Conservation (phyloP, 139 green algal genomes). For the Trebouxia sp. region DNA sequence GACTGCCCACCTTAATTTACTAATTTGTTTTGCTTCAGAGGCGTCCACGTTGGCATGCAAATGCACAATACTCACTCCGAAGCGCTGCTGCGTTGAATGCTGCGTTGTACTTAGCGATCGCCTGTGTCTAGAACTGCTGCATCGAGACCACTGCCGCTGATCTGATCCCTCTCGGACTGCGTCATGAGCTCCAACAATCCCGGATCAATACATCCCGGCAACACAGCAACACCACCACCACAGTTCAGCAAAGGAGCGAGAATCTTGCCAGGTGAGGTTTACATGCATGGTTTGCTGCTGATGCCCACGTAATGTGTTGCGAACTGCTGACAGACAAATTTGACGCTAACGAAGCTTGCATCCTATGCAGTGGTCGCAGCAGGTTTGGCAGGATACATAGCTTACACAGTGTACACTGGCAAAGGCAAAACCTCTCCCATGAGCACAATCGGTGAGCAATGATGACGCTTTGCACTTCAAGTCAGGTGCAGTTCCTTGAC, state of each 20-base stretch:
- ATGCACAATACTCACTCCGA: too few species aligned
- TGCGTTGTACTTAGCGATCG: too few species aligned
- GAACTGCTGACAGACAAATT: too few species aligned
- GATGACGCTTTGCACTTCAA: not conserved
- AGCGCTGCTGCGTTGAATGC: too few species aligned
- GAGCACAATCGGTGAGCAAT: slow-evolving; percentile 5
- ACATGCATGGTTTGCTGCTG: not conserved
- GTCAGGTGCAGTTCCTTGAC: not conserved
- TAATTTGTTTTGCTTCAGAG: too few species aligned
- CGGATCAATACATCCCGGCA: not conserved
- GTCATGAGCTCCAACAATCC: slow-evolving; percentile 13
- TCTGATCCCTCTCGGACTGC: too few species aligned
- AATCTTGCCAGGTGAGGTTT: not conserved
- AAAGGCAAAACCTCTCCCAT: not conserved
- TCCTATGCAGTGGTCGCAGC: not conserved
- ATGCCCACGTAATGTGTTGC: too few species aligned
- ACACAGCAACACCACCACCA: slow-evolving; percentile 2
- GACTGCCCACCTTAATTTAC: too few species aligned
- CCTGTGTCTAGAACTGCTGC: too few species aligned
- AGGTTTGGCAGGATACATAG: slow-evolving; percentile 12
- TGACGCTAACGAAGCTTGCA: too few species aligned
- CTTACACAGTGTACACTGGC: slow-evolving; percentile 16
- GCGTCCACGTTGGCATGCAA: too few species aligned
- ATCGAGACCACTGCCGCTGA: too few species aligned
- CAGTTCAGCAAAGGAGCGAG: slow-evolving; percentile 7